Evolutionary conservation across 129 eudicot genomes (phyloP).

Genomic region (Escallonia rubra): DNA sequence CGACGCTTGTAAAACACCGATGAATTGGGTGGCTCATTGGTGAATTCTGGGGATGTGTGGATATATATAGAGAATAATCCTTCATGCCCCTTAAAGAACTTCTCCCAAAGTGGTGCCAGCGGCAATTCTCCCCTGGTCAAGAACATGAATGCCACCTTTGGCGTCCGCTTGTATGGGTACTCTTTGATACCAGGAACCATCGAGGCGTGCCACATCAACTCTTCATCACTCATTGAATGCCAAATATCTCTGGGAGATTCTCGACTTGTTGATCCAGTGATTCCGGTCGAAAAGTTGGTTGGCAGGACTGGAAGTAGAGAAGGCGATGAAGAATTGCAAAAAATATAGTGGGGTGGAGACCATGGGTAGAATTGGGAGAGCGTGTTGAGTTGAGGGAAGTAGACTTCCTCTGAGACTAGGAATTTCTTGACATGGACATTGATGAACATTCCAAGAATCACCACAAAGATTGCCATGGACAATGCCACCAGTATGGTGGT

Average conservation of each 20-base stretch:
- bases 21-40: conserved; percentile 51
- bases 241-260: conserved; percentile 25
- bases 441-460: conserved; percentile 50
- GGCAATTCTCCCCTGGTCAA: conserved; percentile 55
- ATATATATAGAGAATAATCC: conserved; percentile 71
- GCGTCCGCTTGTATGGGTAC: conserved; percentile 37
- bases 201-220: conserved; percentile 61
- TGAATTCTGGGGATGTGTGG: conserved; percentile 59
- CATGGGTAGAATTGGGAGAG: conserved; percentile 10
- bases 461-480: conserved; percentile 40
- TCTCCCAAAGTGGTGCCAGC: conserved; percentile 74
- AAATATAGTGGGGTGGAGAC: conserved; percentile 17
- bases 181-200: conserved; percentile 43
- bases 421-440: conserved; percentile 33
- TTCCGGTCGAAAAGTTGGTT: conserved; percentile 16
- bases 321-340: conserved; percentile 21
- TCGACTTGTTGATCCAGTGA: conserved; percentile 6
- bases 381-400: conserved; percentile 36
- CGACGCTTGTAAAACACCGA: conserved; percentile 80
- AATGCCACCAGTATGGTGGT: conserved; percentile 51
- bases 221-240: conserved; percentile 69
- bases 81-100: conserved; percentile 69
- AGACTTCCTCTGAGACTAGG: conserved; percentile 42
- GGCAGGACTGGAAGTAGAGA: conserved; percentile 6
- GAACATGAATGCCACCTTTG: conserved; percentile 87